Conservation (phyloP, 192 early-diverging fungal genomes). For the Fimicolochytrium jonesii region DNA sequence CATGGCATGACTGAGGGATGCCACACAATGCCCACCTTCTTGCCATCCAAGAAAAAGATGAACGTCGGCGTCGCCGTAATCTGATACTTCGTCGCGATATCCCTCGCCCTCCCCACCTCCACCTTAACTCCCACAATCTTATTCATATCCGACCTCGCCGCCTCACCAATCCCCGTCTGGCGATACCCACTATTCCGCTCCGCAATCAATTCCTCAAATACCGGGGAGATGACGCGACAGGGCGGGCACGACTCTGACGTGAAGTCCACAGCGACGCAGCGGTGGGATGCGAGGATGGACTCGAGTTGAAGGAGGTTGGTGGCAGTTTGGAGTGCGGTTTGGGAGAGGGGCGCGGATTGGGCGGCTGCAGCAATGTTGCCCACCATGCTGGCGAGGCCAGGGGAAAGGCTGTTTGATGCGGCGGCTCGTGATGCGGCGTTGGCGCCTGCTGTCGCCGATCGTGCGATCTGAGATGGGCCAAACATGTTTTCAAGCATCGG, state of each 20-base stretch:
- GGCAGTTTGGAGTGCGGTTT: conserved; percentile 29
- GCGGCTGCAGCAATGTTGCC: conserved; percentile 10
- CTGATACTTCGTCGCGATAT: conserved; percentile 48
- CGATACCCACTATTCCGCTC: conserved; percentile 33
- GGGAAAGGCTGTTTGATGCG: conserved; percentile 22
- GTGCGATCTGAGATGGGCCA: conserved; percentile 30
- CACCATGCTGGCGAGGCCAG: conserved; percentile 6
- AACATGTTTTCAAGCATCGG: conserved; percentile 42
- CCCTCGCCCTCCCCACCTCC: conserved; percentile 52
- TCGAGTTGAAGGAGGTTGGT: conserved; percentile 40
- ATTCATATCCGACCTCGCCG: not conserved
- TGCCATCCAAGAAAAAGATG: conserved; percentile 59
- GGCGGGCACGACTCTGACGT: conserved; percentile 66
- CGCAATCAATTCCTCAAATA: conserved; percentile 56
- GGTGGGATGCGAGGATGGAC: conserved; percentile 39
- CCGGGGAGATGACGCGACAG: conserved; percentile 64
- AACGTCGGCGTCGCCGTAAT: conserved; percentile 71
- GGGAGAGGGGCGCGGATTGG: not conserved
- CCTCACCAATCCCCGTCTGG: conserved; percentile 13
- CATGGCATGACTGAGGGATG: not conserved
- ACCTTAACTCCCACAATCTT: conserved; percentile 60
- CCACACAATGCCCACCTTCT: too few species aligned
- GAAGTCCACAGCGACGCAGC: conserved; percentile 62
- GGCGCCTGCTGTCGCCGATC: conserved; percentile 25
- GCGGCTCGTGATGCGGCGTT: conserved; percentile 12